Evolutionary conservation across 768 basidiomycete genomes (phyloP), one percentile per base, ranked within the genome.

Genomic region (Mycena metata): DNA sequence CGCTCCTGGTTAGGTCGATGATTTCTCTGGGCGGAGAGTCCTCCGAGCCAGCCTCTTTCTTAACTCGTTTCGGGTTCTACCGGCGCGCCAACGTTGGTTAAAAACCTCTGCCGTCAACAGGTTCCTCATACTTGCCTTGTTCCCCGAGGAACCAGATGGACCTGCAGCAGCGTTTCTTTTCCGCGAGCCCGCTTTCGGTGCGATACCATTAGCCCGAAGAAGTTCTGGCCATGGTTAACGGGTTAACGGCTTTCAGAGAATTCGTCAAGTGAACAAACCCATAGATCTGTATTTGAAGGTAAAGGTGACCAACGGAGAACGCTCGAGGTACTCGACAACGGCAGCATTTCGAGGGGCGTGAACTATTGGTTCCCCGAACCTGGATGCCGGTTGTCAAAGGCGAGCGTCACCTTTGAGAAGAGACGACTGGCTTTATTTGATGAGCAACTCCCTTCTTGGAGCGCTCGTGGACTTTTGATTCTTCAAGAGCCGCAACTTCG

Each of bases 1-100:
- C 65, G 41, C 65, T 64, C 56, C 61, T 57, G 26, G 69, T 71
- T 50, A 71, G 41, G 58, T 71, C 69, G 57, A 71, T 71, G 15
- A 64, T 64, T 35, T 67, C 69, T 19, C 69, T 60, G 26, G 60
- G 54, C 11, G 26, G 21, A 16, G 56, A 36, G 4, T 10, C n/a
- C 30, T 30, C 30, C 39, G 51, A 35, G 17, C 30, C 36, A 35
- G 33, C 33, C 56, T 70, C 69, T 55, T 46, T 60, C 51, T 70
- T 70, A 33, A 70, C 50, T 16, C 69, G 61, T 51, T 71, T 67
- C 43, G 62, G 33, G 58, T 3, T 35, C 64, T 60, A 46, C 30
- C 30, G 23, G 24, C 8, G 26, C 45, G 58, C 35, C n/a, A 24
- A 54, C 10, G n/a, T 35, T 42, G 13, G 35, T 60, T 43, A 67